Base-by-base conservation (phyloP, 495 filamentous ascomycete species). In the Annulohypoxylon moriforme region DNA sequence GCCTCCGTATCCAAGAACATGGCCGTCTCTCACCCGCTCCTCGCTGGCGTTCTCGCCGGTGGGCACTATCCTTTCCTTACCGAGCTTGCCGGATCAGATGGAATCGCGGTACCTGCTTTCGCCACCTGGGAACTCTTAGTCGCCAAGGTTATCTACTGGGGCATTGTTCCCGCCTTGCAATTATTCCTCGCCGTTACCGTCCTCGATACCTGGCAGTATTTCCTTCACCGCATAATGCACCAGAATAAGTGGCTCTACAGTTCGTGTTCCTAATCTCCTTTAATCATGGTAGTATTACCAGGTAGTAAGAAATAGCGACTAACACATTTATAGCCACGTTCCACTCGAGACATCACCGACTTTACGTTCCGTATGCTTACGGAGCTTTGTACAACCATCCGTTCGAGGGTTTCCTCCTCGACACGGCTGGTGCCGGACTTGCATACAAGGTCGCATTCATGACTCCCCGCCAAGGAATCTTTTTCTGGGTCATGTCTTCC, bases 151-250 rank as follows among this genome's bases (percentile, higher is more conserved):
- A 86, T 96, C 68, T 97, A 97, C 84, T 92, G 90, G 87, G 81
- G 89, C 60, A 77, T 93, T 24, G 83, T 97, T 47, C 96, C 96
- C 1, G 83, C 82, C 14, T 57, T 93, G 46, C 94, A 97, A 78
- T 88, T 97, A 73, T 79, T 86, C 65, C 60, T 92, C 33, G 96
- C 89, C 34, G 86, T 94, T 69, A 82, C 85, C 64, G 79, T 93
- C 65, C 85, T 97, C 66, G 96, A 99, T 82, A 96, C 94, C 34
- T 97, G 94, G 93, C 94, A 99, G 74, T 99, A 99, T 83, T 97
- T 97, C 81, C 85, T 91, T 77, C 96, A 99, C 82, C 91, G 96
- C 25, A 88, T 88, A 40, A 97, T 98, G 94, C 96, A 99, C 78
- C 80, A 94, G 82, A 95, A 96, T 80, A 92, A 92, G 76, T 98